Evolutionary conservation across 805 yeast species (phyloP).

Genomic region (Myxozyma sirexii): DNA sequence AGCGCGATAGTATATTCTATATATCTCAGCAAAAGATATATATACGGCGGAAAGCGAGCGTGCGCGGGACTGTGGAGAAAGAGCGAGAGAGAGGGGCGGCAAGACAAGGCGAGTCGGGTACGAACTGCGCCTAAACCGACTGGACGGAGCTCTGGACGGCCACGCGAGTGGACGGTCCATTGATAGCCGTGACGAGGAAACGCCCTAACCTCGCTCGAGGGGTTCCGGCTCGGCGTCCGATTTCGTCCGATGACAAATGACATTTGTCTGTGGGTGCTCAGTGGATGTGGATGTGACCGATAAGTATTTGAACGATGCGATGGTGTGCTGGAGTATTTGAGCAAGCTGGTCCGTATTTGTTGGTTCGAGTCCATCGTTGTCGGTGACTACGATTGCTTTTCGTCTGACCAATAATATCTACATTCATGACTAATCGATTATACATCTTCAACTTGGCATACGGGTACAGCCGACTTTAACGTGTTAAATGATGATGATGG

Average conservation of each 20-base stretch:
- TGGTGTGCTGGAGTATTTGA: too few relatives aligned
- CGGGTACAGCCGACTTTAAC: too few relatives aligned
- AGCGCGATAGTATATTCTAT: conserved; percentile 1
- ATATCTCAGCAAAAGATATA: neutral
- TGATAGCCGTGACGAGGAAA: conserved; percentile 2
- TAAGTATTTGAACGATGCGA: too few relatives aligned
- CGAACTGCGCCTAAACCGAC: neutral
- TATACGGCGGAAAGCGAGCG: neutral
- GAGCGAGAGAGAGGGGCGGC: neutral
- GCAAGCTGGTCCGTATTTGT: too few relatives aligned
- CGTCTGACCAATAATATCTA: too few relatives aligned
- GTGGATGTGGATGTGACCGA: neutral
- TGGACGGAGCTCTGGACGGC: neutral
- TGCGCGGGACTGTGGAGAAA: neutral
- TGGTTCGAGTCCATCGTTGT: too few relatives aligned
- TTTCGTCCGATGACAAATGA: neutral
- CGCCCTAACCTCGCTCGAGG: neutral
- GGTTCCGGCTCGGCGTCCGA: neutral
- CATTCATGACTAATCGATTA: too few relatives aligned
- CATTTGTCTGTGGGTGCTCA: neutral
- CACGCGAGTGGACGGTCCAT: conserved; percentile 14
- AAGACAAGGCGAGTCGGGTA: neutral
- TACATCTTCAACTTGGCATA: too few relatives aligned
- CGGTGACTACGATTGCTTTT: too few relatives aligned
- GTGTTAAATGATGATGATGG: too few relatives aligned